Conservation (phyloP, 202 grass and related monocot genomes). For the Bolboschoenoplectus hybrid region DNA sequence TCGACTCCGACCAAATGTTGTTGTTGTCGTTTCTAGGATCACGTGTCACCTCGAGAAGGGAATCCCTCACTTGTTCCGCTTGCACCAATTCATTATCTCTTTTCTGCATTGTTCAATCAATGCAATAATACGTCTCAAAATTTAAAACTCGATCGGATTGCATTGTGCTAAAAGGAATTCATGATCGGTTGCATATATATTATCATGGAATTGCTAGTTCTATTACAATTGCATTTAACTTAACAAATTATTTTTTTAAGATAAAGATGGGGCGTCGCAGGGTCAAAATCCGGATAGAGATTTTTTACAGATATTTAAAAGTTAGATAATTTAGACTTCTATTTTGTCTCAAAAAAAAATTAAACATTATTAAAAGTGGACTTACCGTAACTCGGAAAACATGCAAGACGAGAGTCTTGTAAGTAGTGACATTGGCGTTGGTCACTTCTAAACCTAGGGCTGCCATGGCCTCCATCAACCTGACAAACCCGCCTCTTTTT, state of each 20-base stretch:
- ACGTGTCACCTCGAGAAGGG: slow-evolving; percentile 74
- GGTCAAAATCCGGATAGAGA: no score
- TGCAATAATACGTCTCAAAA: background rate
- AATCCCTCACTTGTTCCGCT: slow-evolving; percentile 79
- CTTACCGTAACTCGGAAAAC: slow-evolving; percentile 73
- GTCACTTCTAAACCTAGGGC: slow-evolving; percentile 69
- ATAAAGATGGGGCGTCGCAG: no score
- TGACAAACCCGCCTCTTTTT: slow-evolving; percentile 65
- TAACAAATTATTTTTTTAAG: no score
- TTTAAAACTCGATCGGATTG: background rate
- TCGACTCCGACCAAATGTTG: slow-evolving; percentile 43
- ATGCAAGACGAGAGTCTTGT: slow-evolving; percentile 70
- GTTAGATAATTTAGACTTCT: no score
- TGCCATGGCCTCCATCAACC: slow-evolving; percentile 74
- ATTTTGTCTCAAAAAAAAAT: no score
- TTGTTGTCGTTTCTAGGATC: slow-evolving; percentile 45
- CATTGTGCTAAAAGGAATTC: background rate
- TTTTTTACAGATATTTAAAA: no score
- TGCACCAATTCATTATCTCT: slow-evolving; percentile 64
- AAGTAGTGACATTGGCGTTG: slow-evolving; percentile 79
- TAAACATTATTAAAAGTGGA: background rate
- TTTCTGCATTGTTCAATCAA: slow-evolving; percentile 47
- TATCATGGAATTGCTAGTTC: background rate
- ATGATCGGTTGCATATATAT: background rate
- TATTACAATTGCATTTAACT: background rate